Conservation (phyloP, 139 green algal species). For the Micractinium sp. region DNA sequence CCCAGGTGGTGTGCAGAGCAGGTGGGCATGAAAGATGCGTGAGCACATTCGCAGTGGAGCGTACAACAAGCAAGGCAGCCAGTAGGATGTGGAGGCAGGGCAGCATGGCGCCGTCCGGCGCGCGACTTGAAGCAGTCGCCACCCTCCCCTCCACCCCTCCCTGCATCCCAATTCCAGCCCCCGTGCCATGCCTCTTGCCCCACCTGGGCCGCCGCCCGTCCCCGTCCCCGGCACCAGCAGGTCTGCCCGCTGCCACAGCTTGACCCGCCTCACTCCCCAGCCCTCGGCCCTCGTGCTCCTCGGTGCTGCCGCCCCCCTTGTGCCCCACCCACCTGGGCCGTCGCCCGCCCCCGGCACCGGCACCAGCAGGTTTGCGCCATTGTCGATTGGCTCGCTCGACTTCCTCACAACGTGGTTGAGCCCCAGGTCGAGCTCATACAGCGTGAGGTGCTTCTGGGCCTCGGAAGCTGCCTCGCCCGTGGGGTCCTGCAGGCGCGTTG, state of each 20-base stretch:
- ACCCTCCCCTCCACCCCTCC: not conserved
- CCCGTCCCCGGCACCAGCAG: slow-evolving; percentile 95
- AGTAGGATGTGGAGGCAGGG: too few relatives aligned
- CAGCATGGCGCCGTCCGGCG: too few relatives aligned
- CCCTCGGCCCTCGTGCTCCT: not conserved
- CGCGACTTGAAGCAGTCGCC: too few relatives aligned
- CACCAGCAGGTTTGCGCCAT: slow-evolving; percentile 96
- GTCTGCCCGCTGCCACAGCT: slow-evolving; percentile 91
- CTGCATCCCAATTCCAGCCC: not conserved
- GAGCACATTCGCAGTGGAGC: too few relatives aligned
- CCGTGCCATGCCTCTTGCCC: not conserved
- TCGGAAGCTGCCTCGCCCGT: slow-evolving; percentile 86
- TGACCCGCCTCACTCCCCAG: not conserved
- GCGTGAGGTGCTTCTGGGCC: slow-evolving; percentile 95
- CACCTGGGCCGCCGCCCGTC: slow-evolving; percentile 73
- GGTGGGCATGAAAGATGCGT: too few relatives aligned
- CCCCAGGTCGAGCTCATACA: slow-evolving; percentile 99
- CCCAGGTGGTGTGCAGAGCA: too few relatives aligned
- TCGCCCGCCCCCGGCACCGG: slow-evolving; percentile 92
- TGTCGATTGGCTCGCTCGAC: slow-evolving; percentile 92
- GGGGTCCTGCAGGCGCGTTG: slow-evolving; percentile 66
- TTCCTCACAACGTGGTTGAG: slow-evolving; percentile 98
- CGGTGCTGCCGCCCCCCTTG: too few relatives aligned
- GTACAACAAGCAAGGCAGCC: too few relatives aligned
- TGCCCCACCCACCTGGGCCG: slow-evolving; percentile 47